These are phyloP conservation scores for Gossypium mustelinum DNA, from an alignment of 345 rosid species.

Conservation along the genomic window DNA sequence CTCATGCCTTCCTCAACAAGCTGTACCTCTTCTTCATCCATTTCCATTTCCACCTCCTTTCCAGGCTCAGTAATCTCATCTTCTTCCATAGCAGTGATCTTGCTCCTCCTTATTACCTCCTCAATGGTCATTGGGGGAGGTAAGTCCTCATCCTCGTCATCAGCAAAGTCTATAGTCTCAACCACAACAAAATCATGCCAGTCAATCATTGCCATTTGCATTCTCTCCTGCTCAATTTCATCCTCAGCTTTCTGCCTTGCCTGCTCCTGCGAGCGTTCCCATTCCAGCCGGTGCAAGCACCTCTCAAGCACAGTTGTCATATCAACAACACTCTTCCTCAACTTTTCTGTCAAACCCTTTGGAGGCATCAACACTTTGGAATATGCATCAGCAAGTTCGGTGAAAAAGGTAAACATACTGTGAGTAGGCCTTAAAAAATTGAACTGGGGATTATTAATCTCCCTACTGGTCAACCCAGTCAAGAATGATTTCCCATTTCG, in stretches of 20 bases:
- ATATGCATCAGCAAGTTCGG: constrained; percentile 72
- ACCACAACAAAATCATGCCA: constrained; percentile 94
- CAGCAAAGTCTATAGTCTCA: constrained; percentile 78
- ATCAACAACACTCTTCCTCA: constrained; percentile 50
- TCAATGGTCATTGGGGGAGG: constrained; percentile 88
- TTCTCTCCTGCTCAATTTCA: constrained; percentile 79
- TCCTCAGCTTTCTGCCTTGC: constrained; percentile 82
- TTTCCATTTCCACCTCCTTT: constrained; percentile 89
- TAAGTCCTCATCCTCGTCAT: constrained; percentile 81
- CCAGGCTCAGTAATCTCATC: constrained; percentile 75
- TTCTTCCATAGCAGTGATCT: constrained; percentile 57
- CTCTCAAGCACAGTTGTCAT: constrained; percentile 77
- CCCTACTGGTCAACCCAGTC: constrained; percentile 64
- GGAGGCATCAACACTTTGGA: constrained; percentile 82
- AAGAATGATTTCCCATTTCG: constrained; percentile 76
- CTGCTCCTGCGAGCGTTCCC: constrained; percentile 86
- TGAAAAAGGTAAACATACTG: constrained; percentile 76
- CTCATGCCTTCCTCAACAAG: constrained; percentile 89
- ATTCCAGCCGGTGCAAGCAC: constrained; percentile 77
- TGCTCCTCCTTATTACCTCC: constrained; percentile 79
- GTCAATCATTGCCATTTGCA: constrained; percentile 89
- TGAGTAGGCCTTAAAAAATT: constrained; percentile 88
- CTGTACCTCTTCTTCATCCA: constrained; percentile 90
- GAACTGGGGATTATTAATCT: constrained; percentile 69
- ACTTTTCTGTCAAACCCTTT: constrained; percentile 57